Evolutionary conservation across 2,329 filamentous ascomycete genomes (phyloP).

Genomic region (Aspergillus versicolor): DNA sequence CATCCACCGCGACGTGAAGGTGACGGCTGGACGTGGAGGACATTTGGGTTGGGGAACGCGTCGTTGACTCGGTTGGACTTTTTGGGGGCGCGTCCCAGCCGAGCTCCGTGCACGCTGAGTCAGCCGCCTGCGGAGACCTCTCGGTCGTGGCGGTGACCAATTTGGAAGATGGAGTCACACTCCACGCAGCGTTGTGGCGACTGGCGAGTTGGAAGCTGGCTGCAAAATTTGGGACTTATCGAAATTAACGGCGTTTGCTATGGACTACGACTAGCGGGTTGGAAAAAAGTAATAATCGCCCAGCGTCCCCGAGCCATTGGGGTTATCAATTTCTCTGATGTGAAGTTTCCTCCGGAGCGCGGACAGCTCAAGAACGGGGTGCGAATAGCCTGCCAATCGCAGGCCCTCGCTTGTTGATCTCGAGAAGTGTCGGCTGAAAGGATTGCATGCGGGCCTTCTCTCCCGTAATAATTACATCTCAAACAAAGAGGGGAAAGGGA

Average conservation of each 20-base stretch:
- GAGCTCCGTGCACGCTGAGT: slow-evolving; percentile 6
- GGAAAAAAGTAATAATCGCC: slow-evolving; percentile 2
- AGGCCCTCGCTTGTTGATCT: not conserved
- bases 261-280: not conserved
- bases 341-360: slow-evolving; percentile 7
- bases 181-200: not conserved
- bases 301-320: not conserved
- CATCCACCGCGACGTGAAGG: slow-evolving; percentile 1
- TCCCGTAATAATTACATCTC: slow-evolving; percentile 4
- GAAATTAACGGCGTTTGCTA: not conserved
- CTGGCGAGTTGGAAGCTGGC: not conserved
- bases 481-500: not conserved
- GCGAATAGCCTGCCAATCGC: not conserved
- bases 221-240: not conserved
- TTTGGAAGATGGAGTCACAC: not conserved
- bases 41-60: not conserved
- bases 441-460: slow-evolving; percentile 3
- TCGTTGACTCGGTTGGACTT: not conserved
- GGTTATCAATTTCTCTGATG: not conserved
- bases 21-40: not conserved
- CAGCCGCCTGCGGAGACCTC: not conserved
- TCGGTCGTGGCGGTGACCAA: slow-evolving; percentile 2
- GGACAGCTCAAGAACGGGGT: not conserved
- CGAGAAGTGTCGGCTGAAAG: not conserved
- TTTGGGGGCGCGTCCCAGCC: not conserved